These are phyloP conservation scores for Alternaria sp. DNA, from an alignment of 2,329 filamentous ascomycete genomes.

Conservation along the genomic window DNA sequence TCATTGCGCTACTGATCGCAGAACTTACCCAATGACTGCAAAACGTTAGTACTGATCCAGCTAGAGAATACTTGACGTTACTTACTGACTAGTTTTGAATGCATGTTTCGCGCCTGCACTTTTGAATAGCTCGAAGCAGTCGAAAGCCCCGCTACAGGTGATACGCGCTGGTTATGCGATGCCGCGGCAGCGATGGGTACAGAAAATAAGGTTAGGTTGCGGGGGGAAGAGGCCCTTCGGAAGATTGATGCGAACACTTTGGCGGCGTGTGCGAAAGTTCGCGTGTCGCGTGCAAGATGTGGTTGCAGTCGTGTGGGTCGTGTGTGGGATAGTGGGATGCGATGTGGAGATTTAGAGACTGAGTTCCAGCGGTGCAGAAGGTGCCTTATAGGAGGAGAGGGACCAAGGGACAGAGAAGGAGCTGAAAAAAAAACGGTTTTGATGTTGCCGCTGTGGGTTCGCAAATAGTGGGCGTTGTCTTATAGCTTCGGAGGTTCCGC, in stretches of 20 bases:
- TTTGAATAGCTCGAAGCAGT: slow-evolving; percentile 50
- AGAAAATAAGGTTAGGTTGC: slow-evolving; percentile 76
- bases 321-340: slow-evolving; percentile 29
- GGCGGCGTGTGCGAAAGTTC: slow-evolving; percentile 61
- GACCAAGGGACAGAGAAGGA: slow-evolving; percentile 22
- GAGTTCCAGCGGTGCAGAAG: slow-evolving; percentile 10
- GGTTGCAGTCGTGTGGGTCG: slow-evolving; percentile 23
- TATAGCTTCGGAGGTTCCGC: slow-evolving; percentile 32
- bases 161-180: slow-evolving; percentile 68
- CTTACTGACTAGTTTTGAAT: slow-evolving; percentile 89
- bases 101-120: slow-evolving; percentile 71
- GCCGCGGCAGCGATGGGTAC: slow-evolving; percentile 77
- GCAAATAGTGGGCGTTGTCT: slow-evolving; percentile 27
- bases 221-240: slow-evolving; percentile 66
- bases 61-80: slow-evolving; percentile 41
- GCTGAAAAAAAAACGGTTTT: slow-evolving; percentile 30
- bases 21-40: slow-evolving; percentile 50
- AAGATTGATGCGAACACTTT: slow-evolving; percentile 92
- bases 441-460: slow-evolving; percentile 20
- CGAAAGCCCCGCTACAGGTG: slow-evolving; percentile 52
- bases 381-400: slow-evolving; percentile 23
- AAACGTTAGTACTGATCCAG: slow-evolving; percentile 35
- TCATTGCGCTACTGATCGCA: slow-evolving; percentile 6
- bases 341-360: slow-evolving; percentile 6
- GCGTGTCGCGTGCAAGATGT: slow-evolving; percentile 33